These are phyloP conservation scores for Arthroderma sp. DNA, from an alignment of 2,329 filamentous ascomycete species.

Conservation along the genomic window DNA sequence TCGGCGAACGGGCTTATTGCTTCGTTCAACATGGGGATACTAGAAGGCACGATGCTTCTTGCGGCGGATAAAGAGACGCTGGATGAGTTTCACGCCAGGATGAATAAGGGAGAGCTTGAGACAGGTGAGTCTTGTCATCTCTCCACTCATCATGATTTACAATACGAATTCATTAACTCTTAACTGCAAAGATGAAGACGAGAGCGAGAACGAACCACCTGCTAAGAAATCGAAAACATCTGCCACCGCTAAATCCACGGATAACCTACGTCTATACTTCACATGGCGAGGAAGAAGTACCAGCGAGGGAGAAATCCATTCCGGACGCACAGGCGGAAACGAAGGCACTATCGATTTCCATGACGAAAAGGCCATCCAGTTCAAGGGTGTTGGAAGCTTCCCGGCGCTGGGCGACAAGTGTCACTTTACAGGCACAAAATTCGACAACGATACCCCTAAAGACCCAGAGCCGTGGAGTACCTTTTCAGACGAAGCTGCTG, in stretches of 20 bases:
- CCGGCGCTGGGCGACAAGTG: slow-evolving; percentile 7
- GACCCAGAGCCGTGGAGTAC: slow-evolving; percentile 7
- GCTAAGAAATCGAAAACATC: slow-evolving; percentile 3
- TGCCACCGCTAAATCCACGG: neutral
- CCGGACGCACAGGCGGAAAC: neutral
- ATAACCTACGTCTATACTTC: slow-evolving; percentile 7
- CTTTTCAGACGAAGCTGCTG: slow-evolving; percentile 5
- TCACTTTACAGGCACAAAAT: slow-evolving; percentile 8
- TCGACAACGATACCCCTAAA: slow-evolving; percentile 2
- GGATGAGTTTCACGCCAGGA: slow-evolving; percentile 2
- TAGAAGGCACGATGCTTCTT: slow-evolving; percentile 13
- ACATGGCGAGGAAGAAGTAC: slow-evolving; percentile 10
- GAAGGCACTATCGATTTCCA: slow-evolving; percentile 10
- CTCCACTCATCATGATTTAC: neutral
- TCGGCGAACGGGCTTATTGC: slow-evolving; percentile 6
- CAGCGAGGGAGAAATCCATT: slow-evolving; percentile 6
- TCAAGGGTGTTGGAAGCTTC: slow-evolving; percentile 9
- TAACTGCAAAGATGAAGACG: slow-evolving; percentile 1
- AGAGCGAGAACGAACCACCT: slow-evolving; percentile 2
- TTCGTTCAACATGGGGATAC: slow-evolving; percentile 9
- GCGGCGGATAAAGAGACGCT: slow-evolving; percentile 5
- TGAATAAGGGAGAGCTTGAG: neutral
- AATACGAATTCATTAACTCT: neutral
- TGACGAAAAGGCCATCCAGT: slow-evolving; percentile 3
- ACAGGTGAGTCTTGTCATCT: neutral